A percentile compares a stretch with the other conserved stretches of the same genome.
Evolutionary conservation across 805 yeast species (phyloP).

Genomic region (Candida vaughaniae): DNA sequence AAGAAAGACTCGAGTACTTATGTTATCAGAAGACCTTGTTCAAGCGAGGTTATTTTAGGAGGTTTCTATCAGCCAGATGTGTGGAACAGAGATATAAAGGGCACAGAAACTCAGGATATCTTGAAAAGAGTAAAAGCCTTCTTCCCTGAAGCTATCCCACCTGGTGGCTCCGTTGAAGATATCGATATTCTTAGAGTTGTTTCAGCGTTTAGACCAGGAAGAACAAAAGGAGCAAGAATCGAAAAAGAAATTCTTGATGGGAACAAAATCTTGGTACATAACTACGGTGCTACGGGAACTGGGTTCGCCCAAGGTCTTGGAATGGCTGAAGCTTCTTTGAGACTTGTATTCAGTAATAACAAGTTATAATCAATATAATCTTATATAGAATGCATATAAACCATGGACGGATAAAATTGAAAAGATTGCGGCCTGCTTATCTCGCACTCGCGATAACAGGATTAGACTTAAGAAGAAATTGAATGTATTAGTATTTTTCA

Average conservation of each 20-base stretch:
- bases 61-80: conserved; percentile 64
- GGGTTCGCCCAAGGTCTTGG: conserved; percentile 68
- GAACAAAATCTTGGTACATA: conserved; percentile 46
- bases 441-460: too few relatives aligned
- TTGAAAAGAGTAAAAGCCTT: conserved; percentile 51
- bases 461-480: too few relatives aligned
- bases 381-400: too few relatives aligned
- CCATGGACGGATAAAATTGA: too few relatives aligned
- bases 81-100: conserved; percentile 58
- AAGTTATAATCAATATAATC: neutral
- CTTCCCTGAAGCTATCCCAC: conserved; percentile 27
- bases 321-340: conserved; percentile 51
- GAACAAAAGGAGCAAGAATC: conserved; percentile 70
- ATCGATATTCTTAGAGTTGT: conserved; percentile 58
- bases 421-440: too few relatives aligned
- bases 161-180: conserved; percentile 28
- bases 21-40: conserved; percentile 23
- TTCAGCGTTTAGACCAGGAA: conserved; percentile 71
- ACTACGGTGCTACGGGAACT: conserved; percentile 69
- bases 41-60: conserved; percentile 49
- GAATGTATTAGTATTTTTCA: too few relatives aligned
- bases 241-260: conserved; percentile 45
- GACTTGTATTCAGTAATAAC: conserved; percentile 13
- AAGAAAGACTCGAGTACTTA: conserved; percentile 18
- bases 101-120: conserved; percentile 56